Evolutionary conservation across 1,284 basidiomycete species (phyloP), one percentile per base, ranked within the genome.

Genomic region (Ceratobasidium sp.): DNA sequence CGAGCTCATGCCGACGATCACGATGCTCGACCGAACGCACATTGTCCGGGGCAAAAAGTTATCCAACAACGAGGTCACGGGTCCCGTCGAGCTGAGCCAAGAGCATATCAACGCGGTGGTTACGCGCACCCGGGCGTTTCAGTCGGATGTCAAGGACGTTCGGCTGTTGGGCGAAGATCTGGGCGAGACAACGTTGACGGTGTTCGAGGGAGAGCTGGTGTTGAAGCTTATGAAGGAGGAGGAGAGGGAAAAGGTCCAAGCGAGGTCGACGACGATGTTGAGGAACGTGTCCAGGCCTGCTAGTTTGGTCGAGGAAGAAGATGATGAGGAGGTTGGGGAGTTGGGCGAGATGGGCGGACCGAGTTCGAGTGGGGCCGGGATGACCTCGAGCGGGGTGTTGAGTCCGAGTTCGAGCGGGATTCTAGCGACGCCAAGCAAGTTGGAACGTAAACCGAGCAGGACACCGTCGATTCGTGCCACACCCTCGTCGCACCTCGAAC

Each of bases 191-290:
- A 86, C 92, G 4, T 92, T 95, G 76, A 90, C 91, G 1, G 89
- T 94, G 1, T 92, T 91, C 81, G 90, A 92, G 46, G 93, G 93
- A 46, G 93, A 94, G 81, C 85, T 95, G 1, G 84, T 94, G 15
- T 86, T 95, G 10, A 81, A 81, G 64, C 60, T 81, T 23, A 72
- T 78, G 39, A 63, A 53, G 73, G 72, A 58, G 66, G 66, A 61
- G 56, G 33, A 56, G 67, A 72, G 46, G 67, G 53, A n/a, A 44
- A 15, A 68, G 42, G 64, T 51, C 64, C 26, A 26, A 49, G 10
- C 61, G 46, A 18, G 10, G 70, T 66, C 78, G 40, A 60, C 61
- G 64, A 69, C 71, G 2, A 77, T 71, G 66, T 56, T 77, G 55
- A 6, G 56, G 20, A 77, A 67, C n/a, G 63, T 76, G 28, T 76